Evolutionary conservation across 2,329 filamentous ascomycete species (phyloP), one percentile per base, ranked within the genome.

Genomic region (Colletotrichum plurivorum): DNA sequence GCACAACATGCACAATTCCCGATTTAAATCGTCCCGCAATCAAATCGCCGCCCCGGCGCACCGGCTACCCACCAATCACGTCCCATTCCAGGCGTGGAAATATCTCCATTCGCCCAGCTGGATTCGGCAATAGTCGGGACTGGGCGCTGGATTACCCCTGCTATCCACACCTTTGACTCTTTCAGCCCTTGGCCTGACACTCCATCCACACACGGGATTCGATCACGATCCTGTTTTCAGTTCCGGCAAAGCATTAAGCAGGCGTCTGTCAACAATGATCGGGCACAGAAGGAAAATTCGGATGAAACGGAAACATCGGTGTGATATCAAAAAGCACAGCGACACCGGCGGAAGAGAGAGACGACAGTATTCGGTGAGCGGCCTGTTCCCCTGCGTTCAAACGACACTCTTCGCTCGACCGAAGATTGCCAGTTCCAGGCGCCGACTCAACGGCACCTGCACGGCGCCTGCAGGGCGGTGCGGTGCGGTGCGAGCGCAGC

Each of bases 71-170:
- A 22, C 61, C 66, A 69, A 69, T 69, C 66, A 69, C n/a, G 31
- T 27, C n/a, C 41, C 41, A 59, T 60, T 49, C 54, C 66, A 55
- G 8, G 45, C 66, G 48, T 65, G 62, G 66, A 65, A 59, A 65
- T 55, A 60, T 25, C 61, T 69, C 66, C 66, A 60, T 69, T 69
- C 49, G 61, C 54, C 66, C 66, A 69, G 66, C 66, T 65, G 66
- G 31, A 69, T 69, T 65, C 66, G 66, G 66, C 61, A 65, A 69
- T 59, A 69, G 61, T 65, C 54, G 66, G 61, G 54, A 56, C 61
- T 65, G 31, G 48, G 60, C 48, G 25, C 48, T 46, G 48, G 54
- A 27, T 8, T 18, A 65, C 66, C 60, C 66, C 48, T 69, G 54
- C 22, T 53, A 36, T 54, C 36, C 27, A 31, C 43, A 63, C 45